phyloP scores from a whole-genome alignment of 306 rosid genomes.

The Trifolium subterraneum region DNA sequence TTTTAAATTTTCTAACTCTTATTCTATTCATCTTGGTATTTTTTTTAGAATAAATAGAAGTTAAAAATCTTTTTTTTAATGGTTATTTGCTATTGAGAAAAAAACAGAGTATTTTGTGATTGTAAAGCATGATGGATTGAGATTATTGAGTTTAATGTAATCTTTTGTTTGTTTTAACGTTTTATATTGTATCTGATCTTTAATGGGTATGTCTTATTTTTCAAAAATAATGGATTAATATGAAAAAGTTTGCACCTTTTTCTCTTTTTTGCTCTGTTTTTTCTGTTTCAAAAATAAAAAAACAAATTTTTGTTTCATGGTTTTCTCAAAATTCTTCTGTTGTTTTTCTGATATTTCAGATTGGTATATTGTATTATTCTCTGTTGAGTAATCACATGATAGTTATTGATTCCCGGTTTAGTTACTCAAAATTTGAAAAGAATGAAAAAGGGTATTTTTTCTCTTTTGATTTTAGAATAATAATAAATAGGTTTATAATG shows the following conservation, averaged over 20 bases:
- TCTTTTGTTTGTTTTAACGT: constrained; percentile 17
- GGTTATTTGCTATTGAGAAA: background rate
- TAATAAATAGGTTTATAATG: constrained; percentile 13
- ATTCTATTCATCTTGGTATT: background rate
- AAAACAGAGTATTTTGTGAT: constrained; percentile 23
- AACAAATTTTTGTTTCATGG: background rate
- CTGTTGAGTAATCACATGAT: background rate
- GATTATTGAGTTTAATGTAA: background rate
- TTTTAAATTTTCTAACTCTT: background rate
- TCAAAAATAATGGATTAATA: background rate
- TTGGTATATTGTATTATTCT: constrained; percentile 5
- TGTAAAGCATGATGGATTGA: background rate
- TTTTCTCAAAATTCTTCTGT: constrained; percentile 4
- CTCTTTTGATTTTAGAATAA: background rate
- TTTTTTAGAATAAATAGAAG: background rate
- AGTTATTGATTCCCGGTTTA: background rate
- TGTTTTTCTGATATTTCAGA: constrained; percentile 23
- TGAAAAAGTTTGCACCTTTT: constrained; percentile 45
- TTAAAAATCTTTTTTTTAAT: background rate
- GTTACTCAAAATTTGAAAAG: constrained; percentile 26
- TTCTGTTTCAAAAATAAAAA: background rate
- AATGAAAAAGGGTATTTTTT: constrained; percentile 5
- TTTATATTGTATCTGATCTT: constrained; percentile 16
- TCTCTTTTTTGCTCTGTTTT: constrained; percentile 38
- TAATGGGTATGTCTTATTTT: constrained; percentile 36